Evolutionary conservation across 495 filamentous ascomycete species (phyloP), one percentile per base, ranked within the genome.

Genomic region (Chaetomium tenue): DNA sequence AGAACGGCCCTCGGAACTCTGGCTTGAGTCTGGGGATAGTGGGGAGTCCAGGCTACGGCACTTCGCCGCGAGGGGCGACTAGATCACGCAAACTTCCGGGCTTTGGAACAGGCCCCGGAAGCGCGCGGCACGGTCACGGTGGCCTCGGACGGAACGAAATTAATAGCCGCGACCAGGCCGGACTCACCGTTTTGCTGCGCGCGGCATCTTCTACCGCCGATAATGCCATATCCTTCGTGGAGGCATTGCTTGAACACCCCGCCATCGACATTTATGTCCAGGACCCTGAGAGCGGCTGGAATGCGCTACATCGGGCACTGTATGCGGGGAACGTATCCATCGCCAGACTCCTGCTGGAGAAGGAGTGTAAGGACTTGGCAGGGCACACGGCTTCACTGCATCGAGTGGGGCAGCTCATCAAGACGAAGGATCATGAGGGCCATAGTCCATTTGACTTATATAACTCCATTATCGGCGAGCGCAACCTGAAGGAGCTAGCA

Each of bases 211-310:
- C 90, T 9, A 83, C 83, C 18, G 84, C 87, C 53, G 73, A 83
- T 18, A 87, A 84, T 63, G 88, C 89, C 15, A 69, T 86, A 13
- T 80, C 77, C 18, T 97, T 96, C 66, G 91, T 92, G 18, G 76
- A 82, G 60, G 89, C 91, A 15, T 76, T 98, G 23, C 79, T 97
- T 11, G 86, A 89, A 22, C 87, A 92, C 64, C 90, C 94, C 8
- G 79, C 87, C n/a, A 84, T 89, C 63, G 94, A 98, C 77, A 82
- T 98, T 15, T 91, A 95, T 67, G 75, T 81, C 18, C 91, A 95
- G 66, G 94, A 98, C 74, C 79, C 82, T 47, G 94, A 98, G 74
- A 97, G 88, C 74, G 95, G 93, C 23, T 98, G 94, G 94, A 98
- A 95, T 58, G 87, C 92, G 22, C 79, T 98, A 51, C 94, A 98